Evolutionary conservation across 176 grass and related monocot species (phyloP).

Genomic region (Aegilops bicornis): DNA sequence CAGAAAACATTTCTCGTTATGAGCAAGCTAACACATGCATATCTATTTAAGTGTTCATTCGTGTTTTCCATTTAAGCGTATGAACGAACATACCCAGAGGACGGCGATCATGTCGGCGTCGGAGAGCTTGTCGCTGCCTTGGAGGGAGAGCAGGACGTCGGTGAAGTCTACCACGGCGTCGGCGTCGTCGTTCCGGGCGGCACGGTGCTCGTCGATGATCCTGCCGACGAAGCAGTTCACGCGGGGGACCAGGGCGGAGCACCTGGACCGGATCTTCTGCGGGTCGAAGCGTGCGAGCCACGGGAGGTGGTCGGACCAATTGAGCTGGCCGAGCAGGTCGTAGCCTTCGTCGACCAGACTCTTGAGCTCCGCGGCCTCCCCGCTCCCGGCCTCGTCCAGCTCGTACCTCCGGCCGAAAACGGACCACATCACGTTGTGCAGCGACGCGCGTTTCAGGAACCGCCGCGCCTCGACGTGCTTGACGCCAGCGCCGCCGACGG

Average conservation of each 20-base stretch:
- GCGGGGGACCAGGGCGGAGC: conserved; percentile 50
- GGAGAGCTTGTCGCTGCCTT: conserved; percentile 57
- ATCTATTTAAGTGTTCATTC: not conserved
- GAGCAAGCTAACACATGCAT: not conserved
- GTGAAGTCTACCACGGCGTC: conserved; percentile 48
- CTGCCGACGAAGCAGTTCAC: conserved; percentile 59
- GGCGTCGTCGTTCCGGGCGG: not conserved
- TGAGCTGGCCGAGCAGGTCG: conserved; percentile 61
- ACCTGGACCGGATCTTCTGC: conserved; percentile 48
- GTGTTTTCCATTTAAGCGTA: not conserved
- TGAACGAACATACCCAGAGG: conserved; percentile 53
- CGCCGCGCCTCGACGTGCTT: conserved; percentile 22
- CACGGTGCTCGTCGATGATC: conserved; percentile 70
- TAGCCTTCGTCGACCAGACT: conserved; percentile 75
- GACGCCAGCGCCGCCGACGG: not conserved
- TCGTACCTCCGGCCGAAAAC: conserved; percentile 66
- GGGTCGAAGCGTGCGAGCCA: conserved; percentile 56
- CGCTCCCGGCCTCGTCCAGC: conserved; percentile 1
- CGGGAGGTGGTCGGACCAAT: conserved; percentile 81
- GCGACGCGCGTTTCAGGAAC: conserved; percentile 59
- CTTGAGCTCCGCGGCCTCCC: conserved; percentile 59
- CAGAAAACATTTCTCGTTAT: not conserved
- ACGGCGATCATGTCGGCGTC: conserved; percentile 73
- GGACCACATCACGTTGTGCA: conserved; percentile 80
- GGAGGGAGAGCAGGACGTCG: conserved; percentile 69